Evolutionary conservation across 768 basidiomycete genomes (phyloP).

Genomic region (Termitomyces sp.): DNA sequence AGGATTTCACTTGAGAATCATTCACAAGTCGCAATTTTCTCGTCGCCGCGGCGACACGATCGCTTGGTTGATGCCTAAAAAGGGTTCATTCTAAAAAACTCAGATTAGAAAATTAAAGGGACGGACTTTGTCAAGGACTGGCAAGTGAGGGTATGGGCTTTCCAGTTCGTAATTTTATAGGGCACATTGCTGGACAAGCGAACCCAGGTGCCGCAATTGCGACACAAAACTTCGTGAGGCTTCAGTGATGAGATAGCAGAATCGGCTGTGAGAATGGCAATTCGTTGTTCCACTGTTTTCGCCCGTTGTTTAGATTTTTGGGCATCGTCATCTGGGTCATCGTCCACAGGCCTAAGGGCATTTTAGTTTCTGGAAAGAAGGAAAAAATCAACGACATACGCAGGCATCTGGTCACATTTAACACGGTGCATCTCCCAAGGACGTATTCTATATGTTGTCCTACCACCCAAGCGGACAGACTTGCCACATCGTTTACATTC

Average conservation of each 20-base stretch:
- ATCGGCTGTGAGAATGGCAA: slow-evolving; percentile 52
- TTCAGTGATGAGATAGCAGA: slow-evolving; percentile 47
- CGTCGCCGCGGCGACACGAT: slow-evolving; percentile 58
- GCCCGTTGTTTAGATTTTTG: slow-evolving; percentile 15
- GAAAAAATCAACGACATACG: slow-evolving; percentile 17
- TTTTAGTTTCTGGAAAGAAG: not conserved
- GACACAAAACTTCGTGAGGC: slow-evolving; percentile 53
- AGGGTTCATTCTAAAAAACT: not conserved
- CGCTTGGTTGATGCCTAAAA: slow-evolving; percentile 43
- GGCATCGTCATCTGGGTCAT: slow-evolving; percentile 16
- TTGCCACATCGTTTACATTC: slow-evolving; percentile 57
- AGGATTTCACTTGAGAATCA: slow-evolving; percentile 56
- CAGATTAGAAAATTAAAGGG: slow-evolving; percentile 4
- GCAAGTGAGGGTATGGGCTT: slow-evolving; percentile 47
- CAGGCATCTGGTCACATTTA: slow-evolving; percentile 45
- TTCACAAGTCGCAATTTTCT: slow-evolving; percentile 62
- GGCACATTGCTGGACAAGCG: slow-evolving; percentile 37
- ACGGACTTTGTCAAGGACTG: slow-evolving; percentile 36
- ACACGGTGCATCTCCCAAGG: slow-evolving; percentile 61
- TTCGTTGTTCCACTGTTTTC: slow-evolving; percentile 42
- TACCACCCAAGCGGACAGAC: slow-evolving; percentile 54
- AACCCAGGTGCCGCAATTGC: slow-evolving; percentile 63
- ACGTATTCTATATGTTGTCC: slow-evolving; percentile 52
- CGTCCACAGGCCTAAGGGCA: slow-evolving; percentile 15
- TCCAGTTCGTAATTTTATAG: slow-evolving; percentile 55